phyloP scores from a whole-genome alignment of 352 stramenopile genomes.

The Saprolegnia parasitica region DNA sequence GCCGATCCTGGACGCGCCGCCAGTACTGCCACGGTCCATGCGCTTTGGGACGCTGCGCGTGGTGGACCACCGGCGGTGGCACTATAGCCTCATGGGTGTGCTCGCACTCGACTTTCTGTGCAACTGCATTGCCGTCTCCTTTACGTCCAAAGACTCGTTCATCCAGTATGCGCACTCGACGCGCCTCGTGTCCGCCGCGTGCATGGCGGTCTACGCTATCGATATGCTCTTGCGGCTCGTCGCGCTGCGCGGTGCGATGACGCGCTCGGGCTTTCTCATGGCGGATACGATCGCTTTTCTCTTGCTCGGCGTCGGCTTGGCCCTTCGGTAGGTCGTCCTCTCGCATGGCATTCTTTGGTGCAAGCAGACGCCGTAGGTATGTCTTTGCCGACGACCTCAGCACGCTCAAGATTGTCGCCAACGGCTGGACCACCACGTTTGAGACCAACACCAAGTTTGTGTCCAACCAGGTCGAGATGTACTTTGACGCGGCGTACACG shows the following conservation, averaged over 20 bases:
- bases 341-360: not conserved
- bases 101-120: constrained; percentile 83
- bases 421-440: constrained; percentile 1
- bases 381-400: constrained; percentile 3
- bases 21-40: too few species aligned
- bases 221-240: constrained; percentile 79
- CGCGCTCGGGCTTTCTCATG: constrained; percentile 78
- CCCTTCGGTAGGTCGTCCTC: constrained; percentile 41
- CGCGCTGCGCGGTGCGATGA: constrained; percentile 61
- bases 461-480: constrained; percentile 47
- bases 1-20: too few species aligned
- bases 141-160: constrained; percentile 14
- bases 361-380: too few species aligned
- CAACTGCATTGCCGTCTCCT: constrained; percentile 10
- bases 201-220: constrained; percentile 79
- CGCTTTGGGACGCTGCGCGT: too few species aligned
- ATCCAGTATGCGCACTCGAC: not conserved
- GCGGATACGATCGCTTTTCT: constrained; percentile 69
- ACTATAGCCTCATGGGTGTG: constrained; percentile 49
- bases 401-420: not conserved
- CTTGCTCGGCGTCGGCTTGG: constrained; percentile 52
- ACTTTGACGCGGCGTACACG: constrained; percentile 67
- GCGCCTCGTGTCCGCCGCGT: constrained; percentile 62
- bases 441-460: constrained; percentile 28
- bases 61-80: not conserved